A percentile compares a stretch with the other conserved stretches of the same genome.
Conservation (phyloP, 306 rosid species). For the Aeschynomene evenia region DNA sequence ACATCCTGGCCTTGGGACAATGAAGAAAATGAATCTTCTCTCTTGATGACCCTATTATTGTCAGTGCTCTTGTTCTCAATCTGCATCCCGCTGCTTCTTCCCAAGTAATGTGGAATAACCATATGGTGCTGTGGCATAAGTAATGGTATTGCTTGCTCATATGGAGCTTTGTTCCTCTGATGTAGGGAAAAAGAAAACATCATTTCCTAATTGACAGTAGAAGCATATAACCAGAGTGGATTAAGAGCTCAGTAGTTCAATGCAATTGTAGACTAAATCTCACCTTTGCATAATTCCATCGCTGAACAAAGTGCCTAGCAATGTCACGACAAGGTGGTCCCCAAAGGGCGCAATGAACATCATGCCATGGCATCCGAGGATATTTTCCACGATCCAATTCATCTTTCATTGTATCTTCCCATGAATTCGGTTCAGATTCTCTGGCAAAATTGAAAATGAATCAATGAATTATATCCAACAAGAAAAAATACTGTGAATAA, state of each 20-base stretch:
- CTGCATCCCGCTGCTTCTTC: constrained; percentile 54
- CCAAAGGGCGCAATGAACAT: constrained; percentile 97
- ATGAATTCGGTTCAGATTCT: constrained; percentile 98
- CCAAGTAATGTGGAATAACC: constrained; percentile 99
- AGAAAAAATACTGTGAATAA: constrained; percentile 10
- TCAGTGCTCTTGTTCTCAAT: constrained; percentile 40
- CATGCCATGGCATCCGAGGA: constrained; percentile 99
- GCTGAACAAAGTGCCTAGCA: constrained; percentile 99
- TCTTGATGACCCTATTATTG: constrained; percentile 36
- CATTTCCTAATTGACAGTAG: constrained; percentile 19
- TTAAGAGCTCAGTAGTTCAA: constrained; percentile 14
- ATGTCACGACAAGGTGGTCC: constrained; percentile 98
- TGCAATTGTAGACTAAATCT: constrained; percentile 18
- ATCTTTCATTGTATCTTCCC: constrained; percentile 98
- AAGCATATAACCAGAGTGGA: constrained; percentile 29
- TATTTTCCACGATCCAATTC: constrained; percentile 84
- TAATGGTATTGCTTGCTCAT: constrained; percentile 90
- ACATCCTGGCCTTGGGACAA: constrained; percentile 66
- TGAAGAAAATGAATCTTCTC: constrained; percentile 70
- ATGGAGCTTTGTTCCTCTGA: constrained; percentile 97
- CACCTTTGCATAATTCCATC: constrained; percentile 99
- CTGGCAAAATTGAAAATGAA: constrained; percentile 42
- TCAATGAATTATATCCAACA: constrained; percentile 8
- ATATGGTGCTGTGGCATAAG: constrained; percentile 99
- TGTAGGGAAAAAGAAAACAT: constrained; percentile 22